Evolutionary conservation across 106 monocot species (phyloP), one percentile per base, ranked within the genome.

Genomic region (Agapanthus africanus): DNA sequence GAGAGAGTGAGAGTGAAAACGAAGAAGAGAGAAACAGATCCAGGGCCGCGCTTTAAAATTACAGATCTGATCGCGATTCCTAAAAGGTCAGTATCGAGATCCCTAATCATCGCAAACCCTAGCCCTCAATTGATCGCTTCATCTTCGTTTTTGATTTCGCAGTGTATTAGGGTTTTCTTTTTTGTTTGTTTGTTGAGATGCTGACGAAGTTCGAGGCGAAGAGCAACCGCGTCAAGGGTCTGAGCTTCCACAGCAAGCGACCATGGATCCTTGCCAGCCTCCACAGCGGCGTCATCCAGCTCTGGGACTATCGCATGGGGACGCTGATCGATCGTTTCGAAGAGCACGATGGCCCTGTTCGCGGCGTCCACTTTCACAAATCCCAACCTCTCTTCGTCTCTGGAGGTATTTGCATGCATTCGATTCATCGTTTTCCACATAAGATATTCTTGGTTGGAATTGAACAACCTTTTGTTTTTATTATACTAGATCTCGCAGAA

Each of bases 241-340:
- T 93, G 68, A 93, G 84, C 84, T 93, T 93, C 70, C 89, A 93
- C 78, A 70, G 61, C 56, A 81, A 82, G 76, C 64, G 89, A 79
- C 93, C 93, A 77, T 93, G 93, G 93, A 87, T 93, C 70, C 81
- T 93, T 16, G 81, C 93, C 19, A 87, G 86, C 36, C 82, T 93
- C 34, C 93, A 93, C 83, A 93, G 89, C 66, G 88, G 93, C 13
- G 89, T 89, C 70, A 86, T 93, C 79, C 93, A 93, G 72, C 78
- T 89, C 15, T 93, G 93, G 93, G 93, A 93, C 72, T 89, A 93
- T 79, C 76, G 86, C 36, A 89, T 93, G 88, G 88, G 93, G 5
- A 93, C 93, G 2, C 81, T 93, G 42, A 83, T 93, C 51, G 93
- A 93, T 59, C 93, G 87, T 7, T 93, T 93, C 71, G 93, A 90